Conservation (phyloP, 2,329 filamentous ascomycete species). For the Cephalotrichum gorgonifer region DNA sequence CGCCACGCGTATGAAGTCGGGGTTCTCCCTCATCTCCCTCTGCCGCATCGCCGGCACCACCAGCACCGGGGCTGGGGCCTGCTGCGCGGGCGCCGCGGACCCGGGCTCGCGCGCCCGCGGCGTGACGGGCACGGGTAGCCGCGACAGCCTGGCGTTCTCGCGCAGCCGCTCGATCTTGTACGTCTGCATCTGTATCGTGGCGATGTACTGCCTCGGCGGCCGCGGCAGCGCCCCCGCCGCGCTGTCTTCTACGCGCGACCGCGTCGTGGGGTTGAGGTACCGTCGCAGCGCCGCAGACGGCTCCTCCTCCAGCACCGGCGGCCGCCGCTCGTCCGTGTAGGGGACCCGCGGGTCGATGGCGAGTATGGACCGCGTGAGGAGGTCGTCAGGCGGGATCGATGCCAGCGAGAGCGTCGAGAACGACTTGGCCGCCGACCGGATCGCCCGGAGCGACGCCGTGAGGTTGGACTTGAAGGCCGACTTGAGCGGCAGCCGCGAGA, state of each 20-base stretch:
- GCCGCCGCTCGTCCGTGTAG: constrained; percentile 57
- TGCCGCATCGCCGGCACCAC: constrained; percentile 41
- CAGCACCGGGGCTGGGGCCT: constrained; percentile 20
- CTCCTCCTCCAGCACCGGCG: constrained; percentile 50
- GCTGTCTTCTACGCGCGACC: constrained; percentile 16
- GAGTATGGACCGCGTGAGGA: constrained; percentile 56
- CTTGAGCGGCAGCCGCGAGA: constrained; percentile 28
- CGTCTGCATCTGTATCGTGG: constrained; percentile 63
- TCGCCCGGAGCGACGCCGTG: constrained; percentile 53
- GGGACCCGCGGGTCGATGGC: constrained; percentile 57
- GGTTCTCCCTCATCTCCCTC: constrained; percentile 59
- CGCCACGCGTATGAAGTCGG: constrained; percentile 60
- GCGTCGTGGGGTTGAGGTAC: constrained; percentile 55
- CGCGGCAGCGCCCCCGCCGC: constrained; percentile 11
- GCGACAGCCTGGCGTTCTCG: constrained; percentile 16
- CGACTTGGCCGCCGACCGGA: constrained; percentile 54
- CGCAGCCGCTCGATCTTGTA: constrained; percentile 49
- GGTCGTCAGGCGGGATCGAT: constrained; percentile 55
- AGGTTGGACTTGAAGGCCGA: constrained; percentile 59
- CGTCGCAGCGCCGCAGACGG: constrained; percentile 56
- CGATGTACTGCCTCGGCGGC: constrained; percentile 37
- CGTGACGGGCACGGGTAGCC: neutral
- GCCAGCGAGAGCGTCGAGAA: constrained; percentile 53
- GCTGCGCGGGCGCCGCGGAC: constrained; percentile 17
- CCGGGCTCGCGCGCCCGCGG: constrained; percentile 16